These are phyloP conservation scores for Penicillium sp. DNA, from an alignment of 2,329 filamentous ascomycete genomes.

Conservation along the genomic window DNA sequence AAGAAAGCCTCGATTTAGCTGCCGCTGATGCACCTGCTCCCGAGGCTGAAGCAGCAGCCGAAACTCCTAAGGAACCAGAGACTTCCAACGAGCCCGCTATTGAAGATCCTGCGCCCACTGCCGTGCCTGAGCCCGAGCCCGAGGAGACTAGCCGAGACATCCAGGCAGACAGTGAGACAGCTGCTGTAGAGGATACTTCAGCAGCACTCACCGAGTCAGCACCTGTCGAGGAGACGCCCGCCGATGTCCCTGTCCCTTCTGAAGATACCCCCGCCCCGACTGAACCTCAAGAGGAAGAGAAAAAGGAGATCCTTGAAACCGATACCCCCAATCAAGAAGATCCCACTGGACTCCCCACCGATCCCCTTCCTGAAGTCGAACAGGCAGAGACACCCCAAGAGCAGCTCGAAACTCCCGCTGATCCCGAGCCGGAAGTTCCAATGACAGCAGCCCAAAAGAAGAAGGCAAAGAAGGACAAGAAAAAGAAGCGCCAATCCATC, in stretches of 20 bases:
- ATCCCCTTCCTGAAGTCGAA: not conserved
- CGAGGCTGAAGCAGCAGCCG: not conserved
- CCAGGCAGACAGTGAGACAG: not conserved
- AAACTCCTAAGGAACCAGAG: slow-evolving; percentile 11
- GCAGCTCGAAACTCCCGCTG: not conserved
- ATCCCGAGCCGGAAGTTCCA: slow-evolving; percentile 9
- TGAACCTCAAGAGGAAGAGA: slow-evolving; percentile 4
- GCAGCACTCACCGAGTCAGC: not conserved
- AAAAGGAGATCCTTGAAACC: not conserved
- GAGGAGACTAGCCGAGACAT: not conserved
- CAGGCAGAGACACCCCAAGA: slow-evolving; percentile 5
- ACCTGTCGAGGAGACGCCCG: not conserved
- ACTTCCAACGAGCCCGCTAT: not conserved
- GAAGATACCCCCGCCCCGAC: not conserved
- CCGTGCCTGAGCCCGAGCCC: not conserved
- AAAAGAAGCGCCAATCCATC: slow-evolving; percentile 24
- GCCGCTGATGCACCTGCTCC: slow-evolving; percentile 1
- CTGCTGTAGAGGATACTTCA: not conserved
- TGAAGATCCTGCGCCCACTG: not conserved
- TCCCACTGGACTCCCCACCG: not conserved
- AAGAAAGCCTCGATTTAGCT: slow-evolving; percentile 6
- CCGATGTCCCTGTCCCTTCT: not conserved
- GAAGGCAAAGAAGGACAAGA: slow-evolving; percentile 49
- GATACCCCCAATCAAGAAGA: slow-evolving; percentile 9
- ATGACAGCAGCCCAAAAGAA: slow-evolving; percentile 34